Evolutionary conservation across 1,139 yeast species (phyloP).

Genomic region (Waltiozyma sp.): DNA sequence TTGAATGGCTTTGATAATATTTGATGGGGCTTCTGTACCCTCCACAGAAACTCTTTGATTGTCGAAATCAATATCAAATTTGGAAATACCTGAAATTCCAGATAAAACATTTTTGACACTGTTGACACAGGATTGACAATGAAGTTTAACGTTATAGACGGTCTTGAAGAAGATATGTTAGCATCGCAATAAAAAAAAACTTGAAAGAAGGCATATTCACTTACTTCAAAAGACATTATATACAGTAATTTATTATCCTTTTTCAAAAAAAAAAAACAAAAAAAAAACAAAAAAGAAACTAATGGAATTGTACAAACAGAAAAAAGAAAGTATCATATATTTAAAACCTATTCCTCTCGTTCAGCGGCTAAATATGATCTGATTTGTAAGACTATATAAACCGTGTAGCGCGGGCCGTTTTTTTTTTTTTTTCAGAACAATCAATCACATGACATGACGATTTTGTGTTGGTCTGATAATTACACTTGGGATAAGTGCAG

Average conservation of each 20-base stretch:
- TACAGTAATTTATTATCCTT: too few relatives aligned
- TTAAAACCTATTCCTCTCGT: too few relatives aligned
- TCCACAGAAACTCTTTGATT: slow-evolving; percentile 50
- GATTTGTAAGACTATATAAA: too few relatives aligned
- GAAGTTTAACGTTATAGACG: slow-evolving; percentile 71
- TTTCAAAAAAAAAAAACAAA: too few relatives aligned
- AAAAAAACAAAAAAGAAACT: too few relatives aligned
- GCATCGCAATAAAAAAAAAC: slow-evolving; percentile 6
- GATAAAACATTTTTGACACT: slow-evolving; percentile 44
- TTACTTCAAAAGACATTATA: slow-evolving; percentile 10
- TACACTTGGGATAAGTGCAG: too few relatives aligned
- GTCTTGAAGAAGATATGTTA: slow-evolving; percentile 25
- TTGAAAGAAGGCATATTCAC: neutral
- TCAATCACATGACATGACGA: too few relatives aligned
- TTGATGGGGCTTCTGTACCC: slow-evolving; percentile 63
- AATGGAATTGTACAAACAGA: too few relatives aligned
- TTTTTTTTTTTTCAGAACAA: too few relatives aligned
- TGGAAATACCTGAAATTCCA: slow-evolving; percentile 33
- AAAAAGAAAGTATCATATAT: too few relatives aligned
- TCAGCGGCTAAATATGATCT: neutral
- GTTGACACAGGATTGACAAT: slow-evolving; percentile 60
- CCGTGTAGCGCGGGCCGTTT: too few relatives aligned
- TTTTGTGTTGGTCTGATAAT: too few relatives aligned
- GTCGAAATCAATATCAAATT: slow-evolving; percentile 40
- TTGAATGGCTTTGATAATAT: slow-evolving; percentile 54